A percentile compares a stretch with the other conserved stretches of the same genome.
Evolutionary conservation across 2,329 filamentous ascomycete genomes (phyloP).

Genomic region (Elsinoe batatas): DNA sequence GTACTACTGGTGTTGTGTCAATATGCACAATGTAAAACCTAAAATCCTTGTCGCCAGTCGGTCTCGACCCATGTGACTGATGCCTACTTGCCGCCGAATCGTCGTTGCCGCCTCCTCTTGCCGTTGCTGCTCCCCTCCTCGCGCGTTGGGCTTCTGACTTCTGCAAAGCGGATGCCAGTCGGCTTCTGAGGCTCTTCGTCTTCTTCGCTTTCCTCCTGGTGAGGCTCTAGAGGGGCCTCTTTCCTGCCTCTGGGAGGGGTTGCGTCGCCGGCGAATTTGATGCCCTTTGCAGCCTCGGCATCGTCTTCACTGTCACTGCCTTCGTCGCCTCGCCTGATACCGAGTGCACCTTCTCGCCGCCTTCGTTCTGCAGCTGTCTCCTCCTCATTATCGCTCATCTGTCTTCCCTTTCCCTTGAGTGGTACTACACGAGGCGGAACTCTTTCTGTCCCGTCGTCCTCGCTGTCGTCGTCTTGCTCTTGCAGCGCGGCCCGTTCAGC

Average conservation of each 20-base stretch:
- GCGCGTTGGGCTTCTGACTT: constrained; percentile 23
- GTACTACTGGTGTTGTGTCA: neutral
- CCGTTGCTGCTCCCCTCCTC: neutral
- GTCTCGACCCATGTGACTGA: neutral
- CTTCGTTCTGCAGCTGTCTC: constrained; percentile 69
- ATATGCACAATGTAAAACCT: constrained; percentile 3
- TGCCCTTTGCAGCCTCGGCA: constrained; percentile 38
- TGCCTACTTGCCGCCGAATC: neutral
- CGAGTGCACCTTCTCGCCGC: constrained; percentile 63
- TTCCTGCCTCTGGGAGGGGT: constrained; percentile 14
- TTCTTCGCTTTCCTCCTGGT: constrained; percentile 13
- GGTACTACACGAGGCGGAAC: constrained; percentile 22
- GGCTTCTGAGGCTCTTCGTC: constrained; percentile 22
- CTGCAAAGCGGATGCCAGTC: constrained; percentile 54
- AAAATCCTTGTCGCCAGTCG: neutral
- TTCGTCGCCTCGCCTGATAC: constrained; percentile 37
- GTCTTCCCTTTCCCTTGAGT: constrained; percentile 15
- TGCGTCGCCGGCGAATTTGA: constrained; percentile 23
- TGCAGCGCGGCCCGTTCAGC: constrained; percentile 15
- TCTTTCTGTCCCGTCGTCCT: constrained; percentile 31
- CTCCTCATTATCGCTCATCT: constrained; percentile 32
- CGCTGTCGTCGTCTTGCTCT: constrained; percentile 26
- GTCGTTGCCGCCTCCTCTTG: constrained; percentile 4
- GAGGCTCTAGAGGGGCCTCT: constrained; percentile 2
- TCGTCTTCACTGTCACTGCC: constrained; percentile 49